Conservation (phyloP, 106 monocot genomes). For the Cymbidium sinense region DNA sequence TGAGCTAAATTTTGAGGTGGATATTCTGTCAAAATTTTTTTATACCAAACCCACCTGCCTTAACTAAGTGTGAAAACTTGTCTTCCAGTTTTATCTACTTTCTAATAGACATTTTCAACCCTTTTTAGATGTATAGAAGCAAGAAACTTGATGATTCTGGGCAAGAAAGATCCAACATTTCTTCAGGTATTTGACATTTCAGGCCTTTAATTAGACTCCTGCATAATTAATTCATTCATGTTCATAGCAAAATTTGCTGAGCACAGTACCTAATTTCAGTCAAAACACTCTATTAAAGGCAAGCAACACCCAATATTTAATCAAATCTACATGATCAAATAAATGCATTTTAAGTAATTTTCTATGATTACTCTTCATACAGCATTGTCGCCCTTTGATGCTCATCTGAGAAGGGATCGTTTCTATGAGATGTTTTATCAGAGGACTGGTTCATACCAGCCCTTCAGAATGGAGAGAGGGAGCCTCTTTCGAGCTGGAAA, state of each 20-base stretch:
- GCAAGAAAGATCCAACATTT: conserved; percentile 22
- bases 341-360: not conserved
- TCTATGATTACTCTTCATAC: not conserved
- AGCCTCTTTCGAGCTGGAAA: conserved; percentile 17
- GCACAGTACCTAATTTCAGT: no score
- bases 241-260: no score
- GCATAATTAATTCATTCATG: not conserved
- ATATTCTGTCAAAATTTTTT: not conserved
- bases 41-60: no score
- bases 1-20: not conserved
- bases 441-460: conserved; percentile 20
- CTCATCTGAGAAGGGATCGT: conserved; percentile 25
- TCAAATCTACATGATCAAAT: no score
- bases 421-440: conserved; percentile 28
- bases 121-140: conserved; percentile 38
- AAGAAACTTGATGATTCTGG: conserved; percentile 38
- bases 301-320: no score
- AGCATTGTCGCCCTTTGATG: conserved; percentile 27
- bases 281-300: no score
- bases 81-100: not conserved
- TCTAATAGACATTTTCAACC: not conserved
- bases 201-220: no score
- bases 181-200: conserved; percentile 21
- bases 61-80: not conserved
- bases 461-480: conserved; percentile 24